phyloP scores from a whole-genome alignment of 306 rosid species.

The Citrullus colocynthis region DNA sequence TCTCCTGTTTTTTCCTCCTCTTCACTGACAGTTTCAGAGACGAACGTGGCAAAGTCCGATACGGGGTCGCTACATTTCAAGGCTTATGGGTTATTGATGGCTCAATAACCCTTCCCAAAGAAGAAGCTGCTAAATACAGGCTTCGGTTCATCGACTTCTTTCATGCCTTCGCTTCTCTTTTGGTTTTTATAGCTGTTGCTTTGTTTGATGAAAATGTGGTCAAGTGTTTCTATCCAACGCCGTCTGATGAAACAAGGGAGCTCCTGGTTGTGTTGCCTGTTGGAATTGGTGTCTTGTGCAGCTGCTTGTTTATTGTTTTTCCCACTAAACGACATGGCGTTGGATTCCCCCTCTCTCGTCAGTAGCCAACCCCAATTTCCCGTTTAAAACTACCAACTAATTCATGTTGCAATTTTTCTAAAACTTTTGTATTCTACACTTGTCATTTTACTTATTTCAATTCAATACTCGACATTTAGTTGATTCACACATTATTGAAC shows the following conservation, averaged over 20 bases:
- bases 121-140: conserved; percentile 34
- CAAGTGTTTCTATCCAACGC: conserved; percentile 48
- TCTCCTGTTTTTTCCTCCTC: conserved; percentile 38
- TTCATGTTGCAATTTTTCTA: not conserved
- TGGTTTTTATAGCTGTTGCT: conserved; percentile 62
- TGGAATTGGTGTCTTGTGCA: conserved; percentile 42
- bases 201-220: conserved; percentile 57
- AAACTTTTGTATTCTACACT: not conserved
- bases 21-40: conserved; percentile 66
- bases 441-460: not conserved
- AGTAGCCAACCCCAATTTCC: conserved; percentile 2
- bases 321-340: conserved; percentile 69
- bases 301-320: conserved; percentile 45
- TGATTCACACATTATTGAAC: not conserved
- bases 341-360: conserved; percentile 59
- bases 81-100: conserved; percentile 70
- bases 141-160: conserved; percentile 40
- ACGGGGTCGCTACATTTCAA: conserved; percentile 54
- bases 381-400: not conserved
- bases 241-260: conserved; percentile 42
- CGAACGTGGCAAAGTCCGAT: conserved; percentile 43
- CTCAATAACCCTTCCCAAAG: conserved; percentile 20
- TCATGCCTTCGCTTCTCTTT: conserved; percentile 45
- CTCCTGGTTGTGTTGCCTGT: conserved; percentile 52
- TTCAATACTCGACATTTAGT: not conserved